Evolutionary conservation across 2,329 filamentous ascomycete genomes (phyloP), one percentile per base, ranked within the genome.

Genomic region (Coleophoma cylindrospora): DNA sequence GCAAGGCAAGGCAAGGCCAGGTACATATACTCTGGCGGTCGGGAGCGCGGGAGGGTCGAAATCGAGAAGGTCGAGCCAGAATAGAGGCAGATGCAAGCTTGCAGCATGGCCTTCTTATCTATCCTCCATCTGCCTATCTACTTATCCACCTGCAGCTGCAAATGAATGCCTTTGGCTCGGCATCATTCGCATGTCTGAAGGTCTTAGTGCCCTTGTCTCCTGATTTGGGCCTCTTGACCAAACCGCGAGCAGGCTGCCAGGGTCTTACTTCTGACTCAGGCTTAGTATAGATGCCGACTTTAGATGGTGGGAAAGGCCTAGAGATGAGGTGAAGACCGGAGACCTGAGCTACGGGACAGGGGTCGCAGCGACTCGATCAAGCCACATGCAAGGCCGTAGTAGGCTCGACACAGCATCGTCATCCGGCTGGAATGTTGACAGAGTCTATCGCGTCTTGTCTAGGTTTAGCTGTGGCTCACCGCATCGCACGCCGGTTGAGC

Each of bases 211-310:
- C 47, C 33, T 41, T 21, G 36, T 52, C 56, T 56, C 53, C 54
- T 60, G 57, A 58, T 60, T 40, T 36, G 48, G 52, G 53, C 27
- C 56, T 57, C 54, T 58, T 60, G 55, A 60, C 54, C 56, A 45
- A 33, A 46, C 34, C 53, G 36, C 45, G 49, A 44, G 37, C 54
- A 53, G 52, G 50, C 34, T 46, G 47, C 37, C 49, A 43, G 52
- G 53, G 58, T 60, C 58, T 60, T 53, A 58, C 53, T 55, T 34
- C 48, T 49, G 45, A 47, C 38, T 47, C 48, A 17, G 47, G 37
- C 27, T 27, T 27, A 27, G 27, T 27, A 27, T 27, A 3, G 27
- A 15, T 34, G 43, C 43, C 43, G 15, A 15, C 37, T 5, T 40
- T 17, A 21, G 17, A 21, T 45, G 38, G 11, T 40, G 38, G 15